Evolutionary conservation across 306 rosid genomes (phyloP).

Genomic region (Alnus rubra): DNA sequence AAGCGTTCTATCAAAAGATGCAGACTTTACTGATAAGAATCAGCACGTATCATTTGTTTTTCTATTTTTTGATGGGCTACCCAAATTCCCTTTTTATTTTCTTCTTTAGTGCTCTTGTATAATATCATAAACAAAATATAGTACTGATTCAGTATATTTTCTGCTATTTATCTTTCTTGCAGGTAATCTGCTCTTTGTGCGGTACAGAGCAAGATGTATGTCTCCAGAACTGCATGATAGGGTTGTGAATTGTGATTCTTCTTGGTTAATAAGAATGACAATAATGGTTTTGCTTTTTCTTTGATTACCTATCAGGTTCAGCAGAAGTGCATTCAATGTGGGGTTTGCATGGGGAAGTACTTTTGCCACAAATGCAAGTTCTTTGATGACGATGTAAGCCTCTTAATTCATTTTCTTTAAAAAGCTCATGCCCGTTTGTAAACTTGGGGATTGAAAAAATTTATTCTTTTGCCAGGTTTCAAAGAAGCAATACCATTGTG

Average conservation of each 20-base stretch:
- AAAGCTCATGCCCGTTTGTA: background rate
- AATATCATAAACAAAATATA: background rate
- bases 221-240: background rate
- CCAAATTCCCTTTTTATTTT: background rate
- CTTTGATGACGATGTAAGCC: slow-evolving; percentile 67
- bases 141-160: background rate
- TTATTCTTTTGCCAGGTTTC: slow-evolving; percentile 35
- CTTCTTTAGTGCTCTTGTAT: background rate
- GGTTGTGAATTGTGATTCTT: background rate
- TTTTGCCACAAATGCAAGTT: slow-evolving; percentile 78
- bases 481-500: slow-evolving; percentile 72
- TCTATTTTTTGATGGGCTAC: background rate
- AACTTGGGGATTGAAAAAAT: background rate
- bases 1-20: slow-evolving; percentile 6
- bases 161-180: slow-evolving; percentile 18
- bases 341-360: slow-evolving; percentile 80
- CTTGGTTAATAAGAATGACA: background rate
- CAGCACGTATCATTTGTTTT: background rate
- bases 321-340: slow-evolving; percentile 67
- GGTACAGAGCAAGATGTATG: slow-evolving; percentile 78
- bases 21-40: slow-evolving; percentile 20
- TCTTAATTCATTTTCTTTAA: background rate
- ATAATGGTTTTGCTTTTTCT: background rate
- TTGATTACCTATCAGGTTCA: slow-evolving; percentile 54
- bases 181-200: slow-evolving; percentile 79